Percentiles rank a stretch among this genome's conserved stretches.
These are phyloP conservation scores for Macrophomina phaseolina DNA, from an alignment of 2,329 filamentous ascomycete species.

Conservation along the genomic window DNA sequence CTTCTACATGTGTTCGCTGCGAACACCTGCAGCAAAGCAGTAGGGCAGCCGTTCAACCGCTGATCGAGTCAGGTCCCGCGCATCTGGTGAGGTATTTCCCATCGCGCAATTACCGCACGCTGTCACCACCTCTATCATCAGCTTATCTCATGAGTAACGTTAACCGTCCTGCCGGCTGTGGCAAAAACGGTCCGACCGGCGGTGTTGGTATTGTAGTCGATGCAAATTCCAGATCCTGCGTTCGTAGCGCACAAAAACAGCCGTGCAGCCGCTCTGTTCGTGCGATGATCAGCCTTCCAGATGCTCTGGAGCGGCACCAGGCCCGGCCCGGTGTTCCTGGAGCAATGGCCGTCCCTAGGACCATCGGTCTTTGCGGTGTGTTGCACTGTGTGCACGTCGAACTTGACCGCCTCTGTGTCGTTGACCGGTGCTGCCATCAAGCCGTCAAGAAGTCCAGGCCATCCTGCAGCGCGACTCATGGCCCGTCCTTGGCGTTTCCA, in stretches of 20 bases:
- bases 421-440: constrained; percentile 23
- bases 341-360: constrained; percentile 21
- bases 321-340: constrained; percentile 27
- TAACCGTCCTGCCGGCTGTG: constrained; percentile 26
- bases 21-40: not conserved
- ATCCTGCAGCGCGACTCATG: constrained; percentile 20
- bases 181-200: constrained; percentile 27
- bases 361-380: constrained; percentile 22
- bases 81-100: constrained; percentile 24
- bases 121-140: constrained; percentile 24
- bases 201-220: constrained; percentile 12
- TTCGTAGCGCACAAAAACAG: constrained; percentile 20
- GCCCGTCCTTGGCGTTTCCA: constrained; percentile 23
- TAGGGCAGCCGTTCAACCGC: not conserved
- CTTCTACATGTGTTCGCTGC: constrained; percentile 1
- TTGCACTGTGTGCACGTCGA: constrained; percentile 22
- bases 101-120: constrained; percentile 17
- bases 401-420: constrained; percentile 18
- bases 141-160: constrained; percentile 26
- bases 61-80: constrained; percentile 14
- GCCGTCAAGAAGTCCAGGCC: constrained; percentile 21
- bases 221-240: constrained; percentile 27
- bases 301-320: constrained; percentile 27
- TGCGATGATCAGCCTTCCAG: constrained; percentile 27
- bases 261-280: constrained; percentile 27